Base-by-base conservation (phyloP, 2,329 filamentous ascomycete species). In the Aspergillaceae sp. region DNA sequence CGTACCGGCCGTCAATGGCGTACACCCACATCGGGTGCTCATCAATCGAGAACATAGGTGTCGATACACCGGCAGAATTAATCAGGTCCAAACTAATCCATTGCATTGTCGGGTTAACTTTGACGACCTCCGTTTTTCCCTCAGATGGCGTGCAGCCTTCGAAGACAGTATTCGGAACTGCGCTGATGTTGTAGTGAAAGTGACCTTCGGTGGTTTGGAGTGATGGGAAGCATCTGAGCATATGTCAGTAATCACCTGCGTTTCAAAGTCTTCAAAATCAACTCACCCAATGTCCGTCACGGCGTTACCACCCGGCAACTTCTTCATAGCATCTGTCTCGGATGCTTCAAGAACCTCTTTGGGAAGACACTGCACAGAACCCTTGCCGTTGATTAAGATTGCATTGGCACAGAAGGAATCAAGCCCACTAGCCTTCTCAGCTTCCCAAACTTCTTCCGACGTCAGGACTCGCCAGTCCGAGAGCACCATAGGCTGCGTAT, bases 341-440 rank as follows among this genome's bases (percentile, higher is more conserved):
- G 59, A 67, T 4, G 66, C 51, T 27, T 65, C 59, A 5, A 79
- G 63, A 29, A 73, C 62, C 3, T 66, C 64, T n/a, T 61, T 59
- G 0, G 67, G 55, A 32, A 75, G 63, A 54, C 79, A 82, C 32
- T 70, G 58, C 0, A 78, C 72, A 0, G 69, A 67, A 4, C 78
- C 79, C 55, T 79, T 77, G 32, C 79, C 79, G 45, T 83, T 82
- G 43, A 83, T 64, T 2, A 82, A 61, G 7, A 83, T 63, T 0
- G 77, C 73, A 52, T 82, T 79, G 53, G 76, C 76, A 62, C 80
- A 83, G 0, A 71, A 64, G n/a, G 76, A 67, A 4, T 73, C 63
- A 30, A 60, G 50, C 32, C 62, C 59, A 10, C 52, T 55, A 9
- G 47, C 46, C 33, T 56, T 36, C 45, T 66, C 56, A 30, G 52